phyloP scores from a whole-genome alignment of 1,284 basidiomycete genomes.

The Moesziomyces antarcticus region DNA sequence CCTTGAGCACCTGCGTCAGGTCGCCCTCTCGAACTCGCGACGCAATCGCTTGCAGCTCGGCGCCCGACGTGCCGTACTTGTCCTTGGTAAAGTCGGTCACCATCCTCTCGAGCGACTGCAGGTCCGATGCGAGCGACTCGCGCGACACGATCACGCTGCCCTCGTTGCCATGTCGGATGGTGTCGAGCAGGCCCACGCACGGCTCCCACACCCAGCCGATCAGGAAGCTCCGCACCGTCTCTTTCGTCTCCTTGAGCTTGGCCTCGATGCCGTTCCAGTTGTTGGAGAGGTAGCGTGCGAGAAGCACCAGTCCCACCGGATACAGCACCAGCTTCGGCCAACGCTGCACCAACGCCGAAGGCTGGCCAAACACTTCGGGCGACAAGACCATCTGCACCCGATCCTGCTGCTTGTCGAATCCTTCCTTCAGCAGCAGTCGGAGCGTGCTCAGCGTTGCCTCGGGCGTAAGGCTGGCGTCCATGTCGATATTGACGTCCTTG shows the following conservation, averaged over 20 bases:
- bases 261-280: slow-evolving; percentile 58
- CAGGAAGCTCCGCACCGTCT: slow-evolving; percentile 81
- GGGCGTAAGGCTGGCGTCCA: slow-evolving; percentile 23
- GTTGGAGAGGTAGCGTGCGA: slow-evolving; percentile 37
- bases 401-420: slow-evolving; percentile 30
- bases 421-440: slow-evolving; percentile 35
- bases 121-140: slow-evolving; percentile 81
- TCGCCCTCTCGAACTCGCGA: slow-evolving; percentile 81
- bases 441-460: slow-evolving; percentile 33
- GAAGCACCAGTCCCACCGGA: slow-evolving; percentile 41
- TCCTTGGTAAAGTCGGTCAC: slow-evolving; percentile 84
- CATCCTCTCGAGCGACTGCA: slow-evolving; percentile 93
- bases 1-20: slow-evolving; percentile 84
- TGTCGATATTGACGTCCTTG: slow-evolving; percentile 33
- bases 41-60: slow-evolving; percentile 74
- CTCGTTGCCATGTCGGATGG: slow-evolving; percentile 80
- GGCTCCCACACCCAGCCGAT: slow-evolving; percentile 89
- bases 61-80: slow-evolving; percentile 75
- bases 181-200: slow-evolving; percentile 81
- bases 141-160: slow-evolving; percentile 76
- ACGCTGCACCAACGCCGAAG: slow-evolving; percentile 42
- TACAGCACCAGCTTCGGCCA: slow-evolving; percentile 61
- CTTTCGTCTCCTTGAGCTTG: slow-evolving; percentile 74
- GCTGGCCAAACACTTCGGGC: slow-evolving; percentile 40
- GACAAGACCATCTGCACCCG: slow-evolving; percentile 30